A percentile compares a stretch with the other conserved stretches of the same genome.
Evolutionary conservation across 2,329 filamentous ascomycete species (phyloP).

Genomic region (Trichoderma sp.): DNA sequence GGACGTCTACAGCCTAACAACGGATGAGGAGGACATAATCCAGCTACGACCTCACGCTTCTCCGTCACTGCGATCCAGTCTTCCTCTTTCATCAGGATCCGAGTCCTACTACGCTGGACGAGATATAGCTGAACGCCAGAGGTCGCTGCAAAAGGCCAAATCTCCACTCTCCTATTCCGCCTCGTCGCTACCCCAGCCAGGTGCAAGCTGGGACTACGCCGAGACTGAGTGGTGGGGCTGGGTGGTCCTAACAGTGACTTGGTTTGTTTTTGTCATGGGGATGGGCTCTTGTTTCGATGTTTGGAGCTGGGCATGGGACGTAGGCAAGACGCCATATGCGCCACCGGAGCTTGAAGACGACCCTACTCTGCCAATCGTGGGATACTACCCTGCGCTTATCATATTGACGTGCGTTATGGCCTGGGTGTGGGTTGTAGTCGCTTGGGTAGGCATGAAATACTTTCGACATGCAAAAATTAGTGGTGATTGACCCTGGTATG

Average conservation of each 20-base stretch:
- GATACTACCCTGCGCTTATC: constrained; percentile 93
- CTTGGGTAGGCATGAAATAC: constrained; percentile 99
- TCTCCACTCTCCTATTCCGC: constrained; percentile 61
- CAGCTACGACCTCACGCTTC: constrained; percentile 57
- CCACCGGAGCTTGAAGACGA: constrained; percentile 95
- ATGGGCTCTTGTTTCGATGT: constrained; percentile 95
- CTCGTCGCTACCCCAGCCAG: constrained; percentile 50
- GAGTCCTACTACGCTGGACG: constrained; percentile 62
- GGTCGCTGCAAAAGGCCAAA: constrained; percentile 56
- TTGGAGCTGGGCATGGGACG: constrained; percentile 99
- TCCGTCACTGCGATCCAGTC: constrained; percentile 45
- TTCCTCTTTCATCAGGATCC: constrained; percentile 57
- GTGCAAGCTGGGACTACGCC: constrained; percentile 78
- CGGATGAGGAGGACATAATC: constrained; percentile 78
- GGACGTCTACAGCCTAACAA: constrained; percentile 61
- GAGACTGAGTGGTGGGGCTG: constrained; percentile 99
- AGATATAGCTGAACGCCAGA: constrained; percentile 47
- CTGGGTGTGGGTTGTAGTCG: constrained; percentile 97
- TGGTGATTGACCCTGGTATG: constrained; percentile 49
- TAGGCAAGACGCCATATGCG: constrained; percentile 92
- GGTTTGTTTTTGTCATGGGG: constrained; percentile 92
- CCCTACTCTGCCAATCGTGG: constrained; percentile 88
- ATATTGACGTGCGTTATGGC: constrained; percentile 95
- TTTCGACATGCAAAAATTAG: constrained; percentile 94
- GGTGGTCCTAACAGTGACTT: constrained; percentile 87